Base-by-base conservation (phyloP, 805 yeast genomes). In the Suhomyces pyralidae region DNA sequence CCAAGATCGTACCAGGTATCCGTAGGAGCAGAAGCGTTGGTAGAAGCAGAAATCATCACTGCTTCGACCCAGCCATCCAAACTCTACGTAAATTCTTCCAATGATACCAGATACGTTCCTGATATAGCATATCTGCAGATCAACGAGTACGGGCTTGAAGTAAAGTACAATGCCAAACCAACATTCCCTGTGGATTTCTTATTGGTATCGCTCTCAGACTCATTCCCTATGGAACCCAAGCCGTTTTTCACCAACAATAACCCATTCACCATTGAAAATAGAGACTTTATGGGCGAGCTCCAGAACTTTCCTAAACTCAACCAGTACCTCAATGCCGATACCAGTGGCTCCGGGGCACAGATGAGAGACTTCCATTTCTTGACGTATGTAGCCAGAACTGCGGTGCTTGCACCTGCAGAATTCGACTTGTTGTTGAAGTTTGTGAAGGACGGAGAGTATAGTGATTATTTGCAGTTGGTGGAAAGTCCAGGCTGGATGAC, bases 51-150 rank as follows among this genome's bases (percentile, higher is more conserved):
- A 62, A 81, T 93, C 58, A 83, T 94, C 28, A 79, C 85, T 30
- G 93, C 96, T 0, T 88, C 96, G 1, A 89, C 97, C 0, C 93
- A 91, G 64, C 97, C 99, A 0, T 84, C 91, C 19, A 83, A 86
- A 76, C 85, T 93, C 65, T 86, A 83, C 60, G 84, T 94, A 57
- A 87, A 89, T 63, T 86, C 83, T 26, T 84, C 90, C n/a, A 81
- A 82, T 40, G 77, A 80, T 17, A 79, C 77, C 8, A 79, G 97
- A 51, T 94, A 93, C 60, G 98, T 94, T 14, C 99, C 99, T 0
- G 99, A 94, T 56, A 86, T 94, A 24, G 88, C 89, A 63, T 94
- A 87, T 76, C 83, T 84, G 68, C 84, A 82, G 65, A 80, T 82
- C 54, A 94, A 94, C 65, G 97, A 94, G 70, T 94, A 94, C 70